Percentiles rank a stretch among this genome's conserved stretches.
These are phyloP conservation scores for Verticillium zaregamsianum DNA, from an alignment of 2,329 filamentous ascomycete species.

Conservation along the genomic window DNA sequence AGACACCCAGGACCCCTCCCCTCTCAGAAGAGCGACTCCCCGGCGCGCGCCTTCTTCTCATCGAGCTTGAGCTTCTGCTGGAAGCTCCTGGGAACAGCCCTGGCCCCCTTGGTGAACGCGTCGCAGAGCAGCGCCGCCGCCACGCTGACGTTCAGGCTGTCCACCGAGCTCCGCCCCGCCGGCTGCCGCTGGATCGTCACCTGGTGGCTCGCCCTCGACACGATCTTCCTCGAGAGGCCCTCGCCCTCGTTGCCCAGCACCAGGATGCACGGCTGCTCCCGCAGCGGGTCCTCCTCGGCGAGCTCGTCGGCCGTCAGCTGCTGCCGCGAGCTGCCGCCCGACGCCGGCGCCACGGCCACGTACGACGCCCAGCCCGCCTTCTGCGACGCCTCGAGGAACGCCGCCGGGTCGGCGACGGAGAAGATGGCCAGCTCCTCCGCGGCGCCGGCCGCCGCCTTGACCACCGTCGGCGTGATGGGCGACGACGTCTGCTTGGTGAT, in stretches of 20 bases:
- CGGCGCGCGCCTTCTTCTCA: conserved; percentile 21
- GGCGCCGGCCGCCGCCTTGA: conserved; percentile 87
- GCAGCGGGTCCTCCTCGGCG: conserved; percentile 48
- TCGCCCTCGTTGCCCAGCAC: conserved; percentile 80
- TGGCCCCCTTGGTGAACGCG: conserved; percentile 53
- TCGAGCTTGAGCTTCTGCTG: conserved; percentile 28
- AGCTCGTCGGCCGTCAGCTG: conserved; percentile 45
- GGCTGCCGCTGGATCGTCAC: conserved; percentile 55
- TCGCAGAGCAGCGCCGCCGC: conserved; percentile 74
- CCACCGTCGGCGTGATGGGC: conserved; percentile 67
- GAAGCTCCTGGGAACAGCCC: conserved; percentile 19
- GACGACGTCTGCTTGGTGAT: conserved; percentile 73
- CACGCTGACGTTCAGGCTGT: conserved; percentile 92
- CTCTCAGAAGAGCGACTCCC: conserved; percentile 9
- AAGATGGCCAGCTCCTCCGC: conserved; percentile 77
- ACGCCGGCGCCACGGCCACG: conserved; percentile 59
- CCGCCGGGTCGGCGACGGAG: conserved; percentile 58
- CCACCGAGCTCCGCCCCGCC: conserved; percentile 55
- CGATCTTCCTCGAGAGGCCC: conserved; percentile 63
- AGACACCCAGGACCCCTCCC: background rate
- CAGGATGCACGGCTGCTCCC: conserved; percentile 65
- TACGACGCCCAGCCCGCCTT: conserved; percentile 78
- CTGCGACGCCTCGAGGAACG: conserved; percentile 67
- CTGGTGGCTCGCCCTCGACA: conserved; percentile 61
- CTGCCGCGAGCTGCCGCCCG: conserved; percentile 21